Percentiles rank a stretch among this genome's conserved stretches.
These are phyloP conservation scores for Yamadazyma nakazawae DNA, from an alignment of 805 yeast species.

Conservation along the genomic window DNA sequence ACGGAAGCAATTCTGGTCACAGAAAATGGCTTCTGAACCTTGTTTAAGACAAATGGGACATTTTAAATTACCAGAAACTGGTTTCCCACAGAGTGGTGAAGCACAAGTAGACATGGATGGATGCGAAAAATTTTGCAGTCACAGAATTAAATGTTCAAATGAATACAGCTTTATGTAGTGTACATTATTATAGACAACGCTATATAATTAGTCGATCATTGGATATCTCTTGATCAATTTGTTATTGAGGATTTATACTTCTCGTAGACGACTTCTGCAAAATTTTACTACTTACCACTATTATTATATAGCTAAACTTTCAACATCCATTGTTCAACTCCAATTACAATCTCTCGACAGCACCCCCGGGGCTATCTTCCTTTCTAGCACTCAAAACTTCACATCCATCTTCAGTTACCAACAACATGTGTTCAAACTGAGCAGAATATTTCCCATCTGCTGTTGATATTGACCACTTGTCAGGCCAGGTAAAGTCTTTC, in stretches of 20 bases:
- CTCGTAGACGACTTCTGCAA: no score
- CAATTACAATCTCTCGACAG: slow-evolving; percentile 52
- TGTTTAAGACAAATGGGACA: slow-evolving; percentile 90
- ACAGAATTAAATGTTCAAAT: neutral
- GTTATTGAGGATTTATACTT: no score
- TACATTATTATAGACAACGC: no score
- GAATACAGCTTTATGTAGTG: no score
- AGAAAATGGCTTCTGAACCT: slow-evolving; percentile 61
- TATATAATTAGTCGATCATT: no score
- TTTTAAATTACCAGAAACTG: slow-evolving; percentile 68
- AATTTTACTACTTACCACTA: no score
- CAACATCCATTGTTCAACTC: neutral
- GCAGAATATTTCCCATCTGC: slow-evolving; percentile 88
- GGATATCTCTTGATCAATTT: no score
- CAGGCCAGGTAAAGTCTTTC: slow-evolving; percentile 90
- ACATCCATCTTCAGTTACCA: slow-evolving; percentile 90
- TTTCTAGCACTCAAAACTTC: slow-evolving; percentile 85
- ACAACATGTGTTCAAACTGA: slow-evolving; percentile 90
- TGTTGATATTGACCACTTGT: slow-evolving; percentile 93
- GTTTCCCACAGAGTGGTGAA: slow-evolving; percentile 83
- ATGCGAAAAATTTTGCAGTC: neutral
- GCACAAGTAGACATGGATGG: slow-evolving; percentile 48
- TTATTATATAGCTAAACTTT: neutral
- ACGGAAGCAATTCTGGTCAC: slow-evolving; percentile 82
- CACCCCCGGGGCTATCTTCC: slow-evolving; percentile 86